Evolutionary conservation across 345 rosid genomes (phyloP).

Genomic region (Nephelium lappaceum): DNA sequence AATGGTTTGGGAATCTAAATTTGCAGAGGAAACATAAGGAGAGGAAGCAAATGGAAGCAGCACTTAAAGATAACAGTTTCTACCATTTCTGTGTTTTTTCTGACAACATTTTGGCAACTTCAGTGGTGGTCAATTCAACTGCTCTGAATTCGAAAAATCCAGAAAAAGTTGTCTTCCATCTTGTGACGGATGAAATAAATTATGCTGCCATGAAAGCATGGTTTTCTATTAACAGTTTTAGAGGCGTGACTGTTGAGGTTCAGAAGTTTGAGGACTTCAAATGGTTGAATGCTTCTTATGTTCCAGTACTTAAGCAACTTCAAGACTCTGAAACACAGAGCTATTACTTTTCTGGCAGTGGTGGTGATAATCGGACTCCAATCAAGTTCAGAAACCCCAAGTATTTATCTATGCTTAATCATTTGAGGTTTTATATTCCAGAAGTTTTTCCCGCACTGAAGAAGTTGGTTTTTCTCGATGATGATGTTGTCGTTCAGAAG

Average conservation of each 20-base stretch:
- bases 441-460: constrained; percentile 82
- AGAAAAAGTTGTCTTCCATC: constrained; percentile 67
- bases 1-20: constrained; percentile 66
- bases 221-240: constrained; percentile 67
- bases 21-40: constrained; percentile 48
- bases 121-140: constrained; percentile 92
- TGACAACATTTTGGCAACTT: constrained; percentile 87
- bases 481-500: constrained; percentile 80
- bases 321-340: constrained; percentile 91
- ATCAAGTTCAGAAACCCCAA: constrained; percentile 93
- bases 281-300: constrained; percentile 93
- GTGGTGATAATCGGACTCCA: constrained; percentile 67
- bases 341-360: constrained; percentile 87
- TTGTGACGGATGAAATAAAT: constrained; percentile 87
- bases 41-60: constrained; percentile 40
- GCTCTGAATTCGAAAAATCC: constrained; percentile 69
- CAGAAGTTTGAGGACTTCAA: constrained; percentile 87
- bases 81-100: constrained; percentile 87
- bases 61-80: constrained; percentile 59
- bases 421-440: constrained; percentile 86
- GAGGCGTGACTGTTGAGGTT: constrained; percentile 80
- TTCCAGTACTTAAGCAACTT: constrained; percentile 91
- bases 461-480: constrained; percentile 88
- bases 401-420: constrained; percentile 91
- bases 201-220: constrained; percentile 88